A percentile compares a stretch with the other conserved stretches of the same genome.
Conservation (phyloP, 2,329 filamentous ascomycete species). For the Dothideomycetes sp. region DNA sequence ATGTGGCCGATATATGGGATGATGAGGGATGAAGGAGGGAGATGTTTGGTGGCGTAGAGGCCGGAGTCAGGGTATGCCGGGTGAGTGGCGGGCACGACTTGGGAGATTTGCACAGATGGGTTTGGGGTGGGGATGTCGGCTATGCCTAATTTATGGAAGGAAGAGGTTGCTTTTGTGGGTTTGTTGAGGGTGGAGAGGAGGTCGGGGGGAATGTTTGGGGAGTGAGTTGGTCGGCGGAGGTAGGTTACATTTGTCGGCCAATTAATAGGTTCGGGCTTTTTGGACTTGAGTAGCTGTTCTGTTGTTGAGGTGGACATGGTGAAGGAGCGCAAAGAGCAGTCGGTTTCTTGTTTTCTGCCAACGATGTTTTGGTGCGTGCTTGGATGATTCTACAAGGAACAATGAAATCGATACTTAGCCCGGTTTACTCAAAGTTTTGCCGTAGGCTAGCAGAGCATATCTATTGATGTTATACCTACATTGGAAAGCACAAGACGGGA, state of each 20-base stretch:
- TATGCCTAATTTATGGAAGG: slow-evolving; percentile 14
- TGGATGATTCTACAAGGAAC: too few relatives aligned
- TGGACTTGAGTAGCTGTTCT: background rate
- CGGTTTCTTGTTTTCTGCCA: too few relatives aligned
- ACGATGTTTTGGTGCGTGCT: too few relatives aligned
- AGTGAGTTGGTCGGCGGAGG: slow-evolving; percentile 21
- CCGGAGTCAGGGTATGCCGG: slow-evolving; percentile 38
- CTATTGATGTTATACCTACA: too few relatives aligned
- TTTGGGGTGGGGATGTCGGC: slow-evolving; percentile 19
- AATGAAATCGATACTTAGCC: too few relatives aligned
- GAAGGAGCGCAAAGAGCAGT: too few relatives aligned
- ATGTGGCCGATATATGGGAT: slow-evolving; percentile 39
- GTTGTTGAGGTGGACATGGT: background rate
- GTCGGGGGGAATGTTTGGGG: slow-evolving; percentile 14
- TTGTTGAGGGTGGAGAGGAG: slow-evolving; percentile 16
- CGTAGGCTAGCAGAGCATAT: too few relatives aligned
- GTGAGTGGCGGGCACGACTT: slow-evolving; percentile 30
- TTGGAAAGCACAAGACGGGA: too few relatives aligned
- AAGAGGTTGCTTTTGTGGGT: slow-evolving; percentile 14
- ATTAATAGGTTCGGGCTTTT: slow-evolving; percentile 8
- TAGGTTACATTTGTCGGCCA: slow-evolving; percentile 21
- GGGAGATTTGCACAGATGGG: slow-evolving; percentile 28
- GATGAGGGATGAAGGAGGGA: slow-evolving; percentile 35
- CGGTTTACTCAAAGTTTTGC: too few relatives aligned
- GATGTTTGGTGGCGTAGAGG: slow-evolving; percentile 34